Evolutionary conservation across 2,329 filamentous ascomycete genomes (phyloP).

Genomic region (Fusarium paranaense): DNA sequence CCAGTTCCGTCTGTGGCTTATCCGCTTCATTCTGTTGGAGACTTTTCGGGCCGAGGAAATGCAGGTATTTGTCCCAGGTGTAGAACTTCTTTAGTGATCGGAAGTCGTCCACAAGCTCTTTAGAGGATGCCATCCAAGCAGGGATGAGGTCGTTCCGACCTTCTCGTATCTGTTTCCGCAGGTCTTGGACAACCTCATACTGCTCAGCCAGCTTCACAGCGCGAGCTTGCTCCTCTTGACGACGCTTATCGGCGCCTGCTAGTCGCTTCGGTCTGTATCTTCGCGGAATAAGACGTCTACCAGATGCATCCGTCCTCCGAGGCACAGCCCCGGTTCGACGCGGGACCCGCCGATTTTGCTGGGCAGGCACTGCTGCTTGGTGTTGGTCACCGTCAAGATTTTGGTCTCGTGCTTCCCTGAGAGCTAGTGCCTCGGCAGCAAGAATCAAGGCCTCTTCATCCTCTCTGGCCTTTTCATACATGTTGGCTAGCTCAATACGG

Average conservation of each 20-base stretch:
- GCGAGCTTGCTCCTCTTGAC: constrained; percentile 58
- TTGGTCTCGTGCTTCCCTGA: constrained; percentile 63
- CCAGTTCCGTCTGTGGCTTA: constrained; percentile 57
- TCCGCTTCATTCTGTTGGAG: constrained; percentile 35
- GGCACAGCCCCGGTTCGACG: constrained; percentile 21
- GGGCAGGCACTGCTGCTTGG: not conserved
- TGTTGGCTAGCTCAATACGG: constrained; percentile 81
- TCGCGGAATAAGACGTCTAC: constrained; percentile 48
- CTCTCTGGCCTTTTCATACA: constrained; percentile 82
- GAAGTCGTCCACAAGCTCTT: constrained; percentile 72
- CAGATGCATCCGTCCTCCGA: constrained; percentile 17
- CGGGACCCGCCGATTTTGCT: constrained; percentile 19
- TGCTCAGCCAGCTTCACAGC: constrained; percentile 54
- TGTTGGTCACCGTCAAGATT: constrained; percentile 10
- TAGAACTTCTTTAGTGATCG: constrained; percentile 73
- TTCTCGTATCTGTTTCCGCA: constrained; percentile 56
- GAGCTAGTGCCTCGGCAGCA: constrained; percentile 78
- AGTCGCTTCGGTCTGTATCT: constrained; percentile 61
- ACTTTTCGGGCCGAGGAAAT: constrained; percentile 60
- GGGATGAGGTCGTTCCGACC: constrained; percentile 58
- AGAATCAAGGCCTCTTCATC: constrained; percentile 82
- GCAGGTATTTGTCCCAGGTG: constrained; percentile 73
- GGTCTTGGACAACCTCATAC: constrained; percentile 57
- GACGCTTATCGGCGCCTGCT: constrained; percentile 57
- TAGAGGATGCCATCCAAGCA: constrained; percentile 69